Base-by-base conservation (phyloP, 73 alveolate species). In the Paramecium biaurelia region DNA sequence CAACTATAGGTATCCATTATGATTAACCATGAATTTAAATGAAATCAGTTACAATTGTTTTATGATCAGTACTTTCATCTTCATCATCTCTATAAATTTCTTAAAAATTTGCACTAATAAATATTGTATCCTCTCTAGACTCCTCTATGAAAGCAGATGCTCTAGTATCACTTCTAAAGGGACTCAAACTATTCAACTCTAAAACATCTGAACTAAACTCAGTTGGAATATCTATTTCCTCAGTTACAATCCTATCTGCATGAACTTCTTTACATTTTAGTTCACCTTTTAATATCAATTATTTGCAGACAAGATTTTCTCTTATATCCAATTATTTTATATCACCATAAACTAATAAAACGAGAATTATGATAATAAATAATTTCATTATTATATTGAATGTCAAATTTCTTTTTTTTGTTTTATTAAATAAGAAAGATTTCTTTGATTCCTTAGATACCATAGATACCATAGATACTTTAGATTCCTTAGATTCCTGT, bases 11-110 rank as follows among this genome's bases (percentile, higher is more conserved):
- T 4, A 79, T 79, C 90, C 90, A 79, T 79, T 79, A 45, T 18
- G 90, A 79, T 79, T 79, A 30, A 4, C 90, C 90, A 79, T 79
- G 90, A 21, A 79, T 79, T 24, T 79, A 32, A 30, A 79, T 24
- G 12, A 79, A 79, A 15, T 79, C 90, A 4, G 90, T 79, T 79
- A 4, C 3, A 3, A 79, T 53, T 47, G 59, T 45, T 43, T 24
- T 42, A 14, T 42, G 21, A 30, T 24, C 56, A 20, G 70, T 79
- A 41, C 49, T 45, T 24, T 79, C 70, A 43, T 79, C 72, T 5
- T 79, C 90, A 43, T 79, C 90, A 79, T 79, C 90, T 12, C 23
- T 41, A 12, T 30, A 41, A 8, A 79, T 43, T 7, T 53, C 90
- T 18, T 42, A 23, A 41, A 41, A 26, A 45, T 79, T 79, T 1